Base-by-base conservation (phyloP, 2,329 filamentous ascomycete genomes). In the Madurella fahalii region DNA sequence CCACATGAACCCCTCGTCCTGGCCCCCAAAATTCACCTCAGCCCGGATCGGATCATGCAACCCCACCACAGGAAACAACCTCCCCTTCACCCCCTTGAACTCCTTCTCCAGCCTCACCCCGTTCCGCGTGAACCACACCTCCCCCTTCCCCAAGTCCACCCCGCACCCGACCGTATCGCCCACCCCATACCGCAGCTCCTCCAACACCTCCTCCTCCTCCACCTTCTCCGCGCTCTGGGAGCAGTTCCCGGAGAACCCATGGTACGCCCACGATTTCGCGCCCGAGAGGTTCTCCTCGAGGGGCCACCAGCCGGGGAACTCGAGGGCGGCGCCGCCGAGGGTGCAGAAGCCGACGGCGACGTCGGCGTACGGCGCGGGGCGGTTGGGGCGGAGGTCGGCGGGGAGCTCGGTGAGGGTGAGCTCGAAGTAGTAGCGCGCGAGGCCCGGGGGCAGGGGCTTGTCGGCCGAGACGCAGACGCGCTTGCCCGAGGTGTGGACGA, bases 371-470 rank as follows among this genome's bases (percentile, higher is more conserved):
- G 13, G 15, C n/a, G n/a, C n/a, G 12, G 11, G 32, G n/a, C 40
- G 1, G 40, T 11, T 20, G 12, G 13, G 4, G 11, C 30, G 18
- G 11, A 18, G 30, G 8, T 31, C 18, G 17, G 20, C 16, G 2
- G 11, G 30, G 11, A 52, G 4, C 4, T 52, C 39, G 4, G 11
- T 16, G n/a, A 62, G 39, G 4, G 48, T 58, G 1, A 64, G 40
- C 45, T 64, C 61, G 32, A 60, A 64, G 25, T 64, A 64, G 37
- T 59, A 62, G 32, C 48, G 15, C 31, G 57, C 60, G 44, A 64
- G 18, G 5, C 58, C 56, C 0, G 52, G 34, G 0, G 61, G 61
- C n/a, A 62, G 49, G 16, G 60, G 58, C 25, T 49, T 47, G 43
- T 64, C 58, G 1, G 58, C 54, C 18, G 61, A 56, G 5, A 62